Evolutionary conservation across 352 stramenopile genomes (phyloP), one percentile per base, ranked within the genome.

Genomic region (Phytopythium chamaehyphon): DNA sequence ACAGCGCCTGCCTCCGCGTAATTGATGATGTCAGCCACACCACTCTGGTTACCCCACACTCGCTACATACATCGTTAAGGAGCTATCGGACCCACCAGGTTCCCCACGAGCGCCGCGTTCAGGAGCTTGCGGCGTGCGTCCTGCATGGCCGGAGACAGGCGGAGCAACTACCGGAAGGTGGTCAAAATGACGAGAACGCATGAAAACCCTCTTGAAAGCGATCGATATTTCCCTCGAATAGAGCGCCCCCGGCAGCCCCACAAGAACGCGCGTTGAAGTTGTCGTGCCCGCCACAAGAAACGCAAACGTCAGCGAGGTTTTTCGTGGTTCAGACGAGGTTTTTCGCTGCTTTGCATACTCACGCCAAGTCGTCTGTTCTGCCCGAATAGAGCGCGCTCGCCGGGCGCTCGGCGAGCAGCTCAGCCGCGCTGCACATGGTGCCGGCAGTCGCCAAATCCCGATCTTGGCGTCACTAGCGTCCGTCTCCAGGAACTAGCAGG

Each of bases 51-150:
- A n/a, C n/a, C n/a, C n/a, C n/a, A n/a, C n/a, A n/a, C n/a, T n/a
- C n/a, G n/a, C n/a, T n/a, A n/a, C n/a, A n/a, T n/a, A n/a, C n/a
- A n/a, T n/a, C n/a, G n/a, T n/a, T n/a, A n/a, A n/a, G n/a, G n/a
- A n/a, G n/a, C n/a, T n/a, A n/a, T n/a, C n/a, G n/a, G 16, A 72
- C 82, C 46, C 49, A 93, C 83, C 57, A 90, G 71, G 44, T 87
- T 90, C 38, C 48, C 48, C 31, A 73, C 57, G 33, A 93, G 75
- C 59, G 79, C 73, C 35, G 64, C 69, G 66, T 90, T 90, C 23
- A 93, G 77, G 51, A 86, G 62, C 47, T 86, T 86, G 21, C 74
- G 77, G 26, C 73, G 74, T 49, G 72, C 75, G 54, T 87, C 68
- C 11, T 83, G 62, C 72, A 86, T 86, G 31, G 28, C 12, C 19